Base-by-base conservation (phyloP, 176 grass and related monocot genomes). In the Puya raimondii region DNA sequence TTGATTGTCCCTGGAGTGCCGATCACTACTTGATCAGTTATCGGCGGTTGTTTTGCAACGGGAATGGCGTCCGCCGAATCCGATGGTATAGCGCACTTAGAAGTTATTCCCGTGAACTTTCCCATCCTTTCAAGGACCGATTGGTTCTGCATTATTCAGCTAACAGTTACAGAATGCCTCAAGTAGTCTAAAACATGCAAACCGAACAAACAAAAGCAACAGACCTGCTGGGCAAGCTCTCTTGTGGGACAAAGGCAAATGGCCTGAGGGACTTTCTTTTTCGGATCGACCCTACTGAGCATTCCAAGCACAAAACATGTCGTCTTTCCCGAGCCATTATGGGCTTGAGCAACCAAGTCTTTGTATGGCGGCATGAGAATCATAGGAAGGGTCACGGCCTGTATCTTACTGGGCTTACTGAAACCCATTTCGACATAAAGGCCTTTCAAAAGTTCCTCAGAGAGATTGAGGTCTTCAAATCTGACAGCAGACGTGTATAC, bases 291-390 rank as follows among this genome's bases (percentile, higher is more conserved):
- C 8, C 93, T 84, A 74, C 89, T 97, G 69, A 97, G 79, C 93
- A 97, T 97, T 67, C 93, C 93, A n/a, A 97, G 86, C 61, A 87
- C 86, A 69, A 97, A 97, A 65, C 93, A 97, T 22, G 84, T 97
- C 52, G 93, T 97, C 81, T 97, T 97, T 69, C 89, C 89, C 5
- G 89, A 97, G 50, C 89, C 86, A 72, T 92, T 97, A 65, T 97
- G 93, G 15, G 89, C 93, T 79, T 97, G 93, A 56, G 93, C 93
- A 17, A 97, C 84, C 49, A 97, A 84, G 84, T 97, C 89, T 80
- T 83, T 97, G 72, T 83, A 73, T 20, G 93, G 93, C 16, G 84
- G 86, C 16, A 77, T 76, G 12, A 67, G 63, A 33, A 76, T 76
- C 64, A 76, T 68, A 27, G 74, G 74, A 23, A 76, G 65, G 52